Percentiles rank a stretch among this genome's conserved stretches.
Evolutionary conservation across 257 asterid genomes (phyloP).

Genomic region (Solanum phureja): DNA sequence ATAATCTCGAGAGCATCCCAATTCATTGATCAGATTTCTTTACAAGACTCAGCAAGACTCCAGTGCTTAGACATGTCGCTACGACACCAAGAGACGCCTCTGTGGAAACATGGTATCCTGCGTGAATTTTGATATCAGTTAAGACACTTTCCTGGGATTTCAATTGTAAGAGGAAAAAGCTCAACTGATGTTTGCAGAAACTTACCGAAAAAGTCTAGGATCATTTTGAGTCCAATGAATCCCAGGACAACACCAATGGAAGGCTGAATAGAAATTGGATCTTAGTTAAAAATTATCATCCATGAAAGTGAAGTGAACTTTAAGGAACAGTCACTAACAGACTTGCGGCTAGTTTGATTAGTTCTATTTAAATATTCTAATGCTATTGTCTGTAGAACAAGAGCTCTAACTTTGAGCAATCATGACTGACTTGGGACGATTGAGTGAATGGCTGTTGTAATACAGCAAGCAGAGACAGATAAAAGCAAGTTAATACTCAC

Average conservation of each 20-base stretch:
- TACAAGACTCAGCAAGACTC: constrained; percentile 65
- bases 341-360: neutral
- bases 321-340: neutral
- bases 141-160: neutral
- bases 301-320: neutral
- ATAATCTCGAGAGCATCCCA: neutral
- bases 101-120: constrained; percentile 77
- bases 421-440: neutral
- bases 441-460: neutral
- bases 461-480: neutral
- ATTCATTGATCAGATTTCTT: constrained; percentile 35
- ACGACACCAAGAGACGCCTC: constrained; percentile 87
- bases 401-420: neutral
- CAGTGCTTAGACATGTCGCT: constrained; percentile 51
- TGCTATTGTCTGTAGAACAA: neutral
- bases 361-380: neutral
- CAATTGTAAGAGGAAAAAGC: neutral
- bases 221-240: constrained; percentile 87
- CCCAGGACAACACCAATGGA: constrained; percentile 83
- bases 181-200: neutral
- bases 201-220: constrained; percentile 88
- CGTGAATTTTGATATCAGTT: neutral
- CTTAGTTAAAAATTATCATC: neutral
- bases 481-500: constrained; percentile 22
- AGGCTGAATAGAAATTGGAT: constrained; percentile 40